Conservation (phyloP, 2,329 filamentous ascomycete species). For the Canariomyces notabilis region DNA sequence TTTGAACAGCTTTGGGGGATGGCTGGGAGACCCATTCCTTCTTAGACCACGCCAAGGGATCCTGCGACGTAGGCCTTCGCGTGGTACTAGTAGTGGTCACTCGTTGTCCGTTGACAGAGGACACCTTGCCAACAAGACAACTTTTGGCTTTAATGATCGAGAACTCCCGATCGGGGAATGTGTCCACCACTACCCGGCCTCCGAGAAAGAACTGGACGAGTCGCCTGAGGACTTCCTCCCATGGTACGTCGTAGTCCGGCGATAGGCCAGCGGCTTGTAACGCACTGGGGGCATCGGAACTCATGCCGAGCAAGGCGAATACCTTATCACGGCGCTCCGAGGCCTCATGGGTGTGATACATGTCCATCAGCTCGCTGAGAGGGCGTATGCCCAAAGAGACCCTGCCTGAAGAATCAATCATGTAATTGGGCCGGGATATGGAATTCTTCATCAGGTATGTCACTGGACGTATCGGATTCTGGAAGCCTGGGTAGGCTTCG, state of each 20-base stretch:
- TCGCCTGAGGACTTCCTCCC: neutral
- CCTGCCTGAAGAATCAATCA: neutral
- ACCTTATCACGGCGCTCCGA: neutral
- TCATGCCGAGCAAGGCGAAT: neutral
- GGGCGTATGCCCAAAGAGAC: slow-evolving; percentile 10
- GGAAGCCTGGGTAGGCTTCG: neutral
- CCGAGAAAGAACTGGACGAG: neutral
- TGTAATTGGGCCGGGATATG: slow-evolving; percentile 1
- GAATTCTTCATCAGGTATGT: slow-evolving; percentile 5
- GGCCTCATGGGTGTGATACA: slow-evolving; percentile 5
- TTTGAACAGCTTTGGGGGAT: no score
- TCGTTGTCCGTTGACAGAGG: no score
- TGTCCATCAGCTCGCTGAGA: slow-evolving; percentile 10
- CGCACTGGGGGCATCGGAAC: neutral
- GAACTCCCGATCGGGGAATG: neutral
- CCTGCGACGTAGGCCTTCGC: no score
- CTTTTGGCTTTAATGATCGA: neutral
- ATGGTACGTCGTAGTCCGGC: neutral
- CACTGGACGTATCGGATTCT: neutral
- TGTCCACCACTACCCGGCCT: neutral
- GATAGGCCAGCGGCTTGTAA: neutral
- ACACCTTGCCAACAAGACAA: slow-evolving; percentile 2
- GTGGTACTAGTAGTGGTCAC: no score
- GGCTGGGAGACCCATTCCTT: no score
- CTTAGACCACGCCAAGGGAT: no score